Evolutionary conservation across 192 early-diverging fungal genomes (phyloP), one percentile per base, ranked within the genome.

Genomic region (Chytriomyces confervae): DNA sequence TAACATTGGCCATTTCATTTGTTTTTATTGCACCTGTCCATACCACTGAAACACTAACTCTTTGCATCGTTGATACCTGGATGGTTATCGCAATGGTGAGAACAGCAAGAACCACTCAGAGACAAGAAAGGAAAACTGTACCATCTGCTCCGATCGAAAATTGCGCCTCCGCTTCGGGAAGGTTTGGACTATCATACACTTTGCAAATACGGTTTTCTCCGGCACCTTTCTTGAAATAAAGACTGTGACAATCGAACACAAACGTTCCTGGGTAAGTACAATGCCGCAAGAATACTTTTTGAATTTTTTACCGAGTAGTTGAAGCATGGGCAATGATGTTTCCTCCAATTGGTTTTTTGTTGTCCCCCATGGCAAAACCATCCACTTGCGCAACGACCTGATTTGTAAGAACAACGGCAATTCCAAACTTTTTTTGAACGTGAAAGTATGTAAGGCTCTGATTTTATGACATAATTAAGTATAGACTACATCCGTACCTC

Each of bases 261-360:
- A 27, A 36, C 29, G 29, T 36, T 36, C 29, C 29, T 2, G 29
- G 29, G 6, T 57, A 20, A 20, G 51, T 45, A 83, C 8, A 77
- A 48, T 61, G 62, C 47, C 50, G 47, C 44, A 20, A 24, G 64
- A 51, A 53, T 6, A 46, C 48, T 5, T 57, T 57, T 57, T 57
- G 53, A 57, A 0, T 57, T 18, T 5, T 5, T 7, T 87, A 95
- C 92, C 97, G 88, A 16, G 97, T 99, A 9, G 96, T 97, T 50
- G 96, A 97, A n/a, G 97, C 88, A 69, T 99, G 97, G 0, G 97
- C 96, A 81, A 98, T 97, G 50, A 99, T 97, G 83, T 99, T 96
- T 72, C 97, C 97, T 62, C 97, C 97, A 72, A 97, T 96, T 3
- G 97, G 97, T 72, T 99, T 99, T 36, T 90, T 91, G 86, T 96